phyloP scores from a whole-genome alignment of 1,284 basidiomycete species.

The Veloboletus limbatus region DNA sequence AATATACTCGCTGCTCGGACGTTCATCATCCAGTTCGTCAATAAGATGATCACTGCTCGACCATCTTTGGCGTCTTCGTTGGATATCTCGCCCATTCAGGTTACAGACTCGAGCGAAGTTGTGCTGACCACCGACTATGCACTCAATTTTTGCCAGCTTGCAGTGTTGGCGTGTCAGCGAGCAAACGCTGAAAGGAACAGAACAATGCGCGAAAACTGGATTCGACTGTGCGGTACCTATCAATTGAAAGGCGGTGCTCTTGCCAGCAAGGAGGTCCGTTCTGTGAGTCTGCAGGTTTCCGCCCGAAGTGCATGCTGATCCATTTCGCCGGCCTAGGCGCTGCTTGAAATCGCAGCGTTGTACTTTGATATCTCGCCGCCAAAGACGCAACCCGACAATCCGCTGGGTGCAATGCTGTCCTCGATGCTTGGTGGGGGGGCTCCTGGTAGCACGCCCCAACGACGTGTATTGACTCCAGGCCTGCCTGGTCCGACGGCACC shows the following conservation, averaged over 20 bases:
- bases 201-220: conserved; percentile 75
- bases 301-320: neutral
- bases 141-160: conserved; percentile 87
- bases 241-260: conserved; percentile 63
- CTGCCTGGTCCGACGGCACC: conserved; percentile 30
- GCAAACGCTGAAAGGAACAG: conserved; percentile 74
- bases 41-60: conserved; percentile 49
- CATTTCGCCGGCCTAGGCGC: conserved; percentile 32
- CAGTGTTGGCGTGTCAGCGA: conserved; percentile 79
- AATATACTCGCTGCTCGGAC: conserved; percentile 83
- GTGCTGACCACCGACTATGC: conserved; percentile 68
- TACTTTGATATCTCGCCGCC: conserved; percentile 83
- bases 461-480: conserved; percentile 44
- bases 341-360: conserved; percentile 59
- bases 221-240: conserved; percentile 79
- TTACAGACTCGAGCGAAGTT: conserved; percentile 57
- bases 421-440: conserved; percentile 74
- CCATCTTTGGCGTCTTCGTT: conserved; percentile 39
- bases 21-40: conserved; percentile 76
- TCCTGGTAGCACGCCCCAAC: conserved; percentile 31
- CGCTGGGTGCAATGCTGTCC: conserved; percentile 81
- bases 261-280: conserved; percentile 67
- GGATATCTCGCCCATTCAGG: conserved; percentile 43
- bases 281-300: conserved; percentile 46
- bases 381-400: conserved; percentile 66